phyloP scores from a whole-genome alignment of 2,329 filamentous ascomycete species.

The Mollisia scopiformis region DNA sequence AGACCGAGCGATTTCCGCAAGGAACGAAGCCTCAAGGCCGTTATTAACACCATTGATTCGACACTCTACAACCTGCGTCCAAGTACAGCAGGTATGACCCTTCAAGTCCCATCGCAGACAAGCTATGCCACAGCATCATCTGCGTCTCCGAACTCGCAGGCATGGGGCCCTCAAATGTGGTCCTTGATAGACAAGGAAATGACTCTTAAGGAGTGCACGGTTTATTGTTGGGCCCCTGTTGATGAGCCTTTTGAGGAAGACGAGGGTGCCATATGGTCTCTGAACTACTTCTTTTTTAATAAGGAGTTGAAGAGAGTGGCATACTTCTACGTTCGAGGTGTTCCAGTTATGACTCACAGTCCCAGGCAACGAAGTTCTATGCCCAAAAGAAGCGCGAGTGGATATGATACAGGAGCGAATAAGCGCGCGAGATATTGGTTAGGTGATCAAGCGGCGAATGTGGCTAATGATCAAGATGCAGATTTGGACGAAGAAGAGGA shows the following conservation, averaged over 20 bases:
- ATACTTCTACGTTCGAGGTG: constrained; percentile 90
- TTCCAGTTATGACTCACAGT: constrained; percentile 73
- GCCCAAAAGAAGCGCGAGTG: constrained; percentile 31
- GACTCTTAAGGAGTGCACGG: constrained; percentile 83
- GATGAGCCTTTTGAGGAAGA: constrained; percentile 92
- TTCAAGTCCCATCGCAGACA: constrained; percentile 40
- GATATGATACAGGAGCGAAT: constrained; percentile 57
- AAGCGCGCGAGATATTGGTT: constrained; percentile 92
- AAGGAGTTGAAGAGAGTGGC: constrained; percentile 88
- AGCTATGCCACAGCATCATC: constrained; percentile 41
- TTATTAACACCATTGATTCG: constrained; percentile 87
- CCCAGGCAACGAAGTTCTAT: constrained; percentile 47
- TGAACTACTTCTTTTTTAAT: constrained; percentile 99
- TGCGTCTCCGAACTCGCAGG: constrained; percentile 52
- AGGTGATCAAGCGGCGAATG: constrained; percentile 60
- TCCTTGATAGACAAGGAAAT: constrained; percentile 92
- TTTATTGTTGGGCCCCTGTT: constrained; percentile 87
- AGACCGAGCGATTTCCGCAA: constrained; percentile 88
- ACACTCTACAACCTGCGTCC: constrained; percentile 87
- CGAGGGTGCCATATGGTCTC: constrained; percentile 90
- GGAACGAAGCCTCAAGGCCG: constrained; percentile 76
- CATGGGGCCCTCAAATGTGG: constrained; percentile 93
- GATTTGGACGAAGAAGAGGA: constrained; percentile 44
- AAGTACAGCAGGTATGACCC: constrained; percentile 45
- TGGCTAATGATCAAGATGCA: constrained; percentile 43